Evolutionary conservation across 1,284 basidiomycete genomes (phyloP), one percentile per base, ranked within the genome.

Genomic region (Boletus sp.): DNA sequence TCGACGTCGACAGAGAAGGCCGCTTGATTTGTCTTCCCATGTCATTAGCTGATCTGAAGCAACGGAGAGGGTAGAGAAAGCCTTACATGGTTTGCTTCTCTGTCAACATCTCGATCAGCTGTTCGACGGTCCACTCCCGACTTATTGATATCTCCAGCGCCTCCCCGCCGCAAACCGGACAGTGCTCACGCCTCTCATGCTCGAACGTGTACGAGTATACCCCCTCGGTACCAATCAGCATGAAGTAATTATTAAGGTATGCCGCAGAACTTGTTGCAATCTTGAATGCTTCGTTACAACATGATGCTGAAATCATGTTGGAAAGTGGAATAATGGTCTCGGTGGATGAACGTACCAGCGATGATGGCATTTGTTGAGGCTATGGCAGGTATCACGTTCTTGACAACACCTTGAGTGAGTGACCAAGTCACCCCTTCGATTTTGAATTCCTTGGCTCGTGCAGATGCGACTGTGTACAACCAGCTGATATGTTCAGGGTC

Each of bases 281-380:
- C 72, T 99, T 99, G 79, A 99, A 94, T 8, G 96, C 96, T 71
- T 99, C 96, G 58, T 97, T 97, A 63, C 95, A 99, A 70, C 96
- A 99, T 3, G 94, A 91, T 13, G 95, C 94, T 94, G 41, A 36
- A 43, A 43, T 22, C 35, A 20, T n/a, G 53, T 50, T 9, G 22
- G 33, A 41, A 30, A 44, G 32, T 19, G 10, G 23, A 20, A 13
- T 17, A 26, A 43, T 42, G 26, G 36, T 51, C 20, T 20, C 16
- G 35, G 7, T 2, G 8, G 32, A 40, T 16, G 12, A 41, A 61
- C 73, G 27, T 56, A 90, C 91, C 91, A 26, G 94, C 90, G 54
- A 98, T 94, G 65, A 97, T 93, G 35, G 94, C 93, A 60, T 96
- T 97, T 9, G 94, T 97, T 2, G 91, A 94, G 1, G 94, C 94